phyloP scores from a whole-genome alignment of 768 basidiomycete genomes.

The Chalciporus pseudorubinellus region DNA sequence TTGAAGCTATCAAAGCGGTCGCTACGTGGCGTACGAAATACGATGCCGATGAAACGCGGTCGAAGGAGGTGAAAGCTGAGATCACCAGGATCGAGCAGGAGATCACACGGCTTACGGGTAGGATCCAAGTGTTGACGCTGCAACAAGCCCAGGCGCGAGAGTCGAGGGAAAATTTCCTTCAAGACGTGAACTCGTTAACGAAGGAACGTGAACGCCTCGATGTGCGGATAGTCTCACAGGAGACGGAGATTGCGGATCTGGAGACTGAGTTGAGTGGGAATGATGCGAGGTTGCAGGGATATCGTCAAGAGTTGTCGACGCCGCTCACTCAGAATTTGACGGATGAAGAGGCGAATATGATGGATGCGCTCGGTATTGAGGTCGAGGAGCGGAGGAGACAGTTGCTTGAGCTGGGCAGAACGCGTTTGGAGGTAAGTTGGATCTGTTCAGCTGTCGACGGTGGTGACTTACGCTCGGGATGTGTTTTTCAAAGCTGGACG shows the following conservation, averaged over 20 bases:
- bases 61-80: slow-evolving; percentile 70
- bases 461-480: not conserved
- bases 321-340: slow-evolving; percentile 76
- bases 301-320: slow-evolving; percentile 65
- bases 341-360: slow-evolving; percentile 62
- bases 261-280: slow-evolving; percentile 67
- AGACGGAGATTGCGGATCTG: slow-evolving; percentile 66
- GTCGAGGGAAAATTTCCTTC: slow-evolving; percentile 61
- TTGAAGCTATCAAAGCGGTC: slow-evolving; percentile 81
- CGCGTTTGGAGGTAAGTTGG: slow-evolving; percentile 63
- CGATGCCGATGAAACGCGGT: slow-evolving; percentile 59
- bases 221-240: slow-evolving; percentile 58
- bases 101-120: slow-evolving; percentile 72
- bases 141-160: slow-evolving; percentile 71
- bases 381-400: slow-evolving; percentile 72
- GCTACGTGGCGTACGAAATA: slow-evolving; percentile 72
- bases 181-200: slow-evolving; percentile 56
- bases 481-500: slow-evolving; percentile 43
- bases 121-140: slow-evolving; percentile 64
- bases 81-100: slow-evolving; percentile 80
- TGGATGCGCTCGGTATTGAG: slow-evolving; percentile 69
- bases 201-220: slow-evolving; percentile 70
- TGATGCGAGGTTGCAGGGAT: slow-evolving; percentile 60
- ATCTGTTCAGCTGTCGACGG: not conserved
- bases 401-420: slow-evolving; percentile 64